Conservation (phyloP, 345 rosid species). For the Gossypioides kirkii region DNA sequence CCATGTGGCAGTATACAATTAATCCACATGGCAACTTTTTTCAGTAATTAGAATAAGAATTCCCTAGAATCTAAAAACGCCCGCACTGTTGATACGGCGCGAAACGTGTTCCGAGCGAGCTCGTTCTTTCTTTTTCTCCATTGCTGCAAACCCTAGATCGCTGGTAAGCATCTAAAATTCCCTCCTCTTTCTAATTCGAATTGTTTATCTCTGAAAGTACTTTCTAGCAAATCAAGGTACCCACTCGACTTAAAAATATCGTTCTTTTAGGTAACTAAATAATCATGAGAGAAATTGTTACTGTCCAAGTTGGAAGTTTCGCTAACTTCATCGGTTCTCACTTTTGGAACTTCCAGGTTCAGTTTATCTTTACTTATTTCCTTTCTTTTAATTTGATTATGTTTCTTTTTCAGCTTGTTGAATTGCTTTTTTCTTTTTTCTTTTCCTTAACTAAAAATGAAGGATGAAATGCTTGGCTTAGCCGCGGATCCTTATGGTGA, state of each 20-base stretch:
- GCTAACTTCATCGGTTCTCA: constrained; percentile 96
- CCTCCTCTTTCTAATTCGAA: not conserved
- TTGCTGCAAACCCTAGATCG: not conserved
- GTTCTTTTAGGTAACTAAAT: not conserved
- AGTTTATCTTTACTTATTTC: not conserved
- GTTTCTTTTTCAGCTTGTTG: not conserved
- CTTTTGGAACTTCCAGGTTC: constrained; percentile 97
- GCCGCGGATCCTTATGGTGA: constrained; percentile 62
- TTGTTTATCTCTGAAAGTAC: not conserved
- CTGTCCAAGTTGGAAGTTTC: constrained; percentile 76
- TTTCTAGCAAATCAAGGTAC: not conserved
- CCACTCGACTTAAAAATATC: not conserved
- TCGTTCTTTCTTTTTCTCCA: not conserved
- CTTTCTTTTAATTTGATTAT: not conserved
- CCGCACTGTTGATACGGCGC: not conserved
- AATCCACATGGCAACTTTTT: no score
- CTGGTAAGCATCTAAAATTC: not conserved
- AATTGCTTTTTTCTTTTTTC: not conserved
- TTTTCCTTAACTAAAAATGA: not conserved
- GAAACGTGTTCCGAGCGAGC: not conserved
- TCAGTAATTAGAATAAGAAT: no score
- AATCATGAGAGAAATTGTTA: constrained; percentile 78
- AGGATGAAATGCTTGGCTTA: constrained; percentile 94
- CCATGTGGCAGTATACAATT: no score
- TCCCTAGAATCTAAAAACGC: no score